phyloP scores from a whole-genome alignment of 345 rosid genomes.

The Anastatica hierochuntica region DNA sequence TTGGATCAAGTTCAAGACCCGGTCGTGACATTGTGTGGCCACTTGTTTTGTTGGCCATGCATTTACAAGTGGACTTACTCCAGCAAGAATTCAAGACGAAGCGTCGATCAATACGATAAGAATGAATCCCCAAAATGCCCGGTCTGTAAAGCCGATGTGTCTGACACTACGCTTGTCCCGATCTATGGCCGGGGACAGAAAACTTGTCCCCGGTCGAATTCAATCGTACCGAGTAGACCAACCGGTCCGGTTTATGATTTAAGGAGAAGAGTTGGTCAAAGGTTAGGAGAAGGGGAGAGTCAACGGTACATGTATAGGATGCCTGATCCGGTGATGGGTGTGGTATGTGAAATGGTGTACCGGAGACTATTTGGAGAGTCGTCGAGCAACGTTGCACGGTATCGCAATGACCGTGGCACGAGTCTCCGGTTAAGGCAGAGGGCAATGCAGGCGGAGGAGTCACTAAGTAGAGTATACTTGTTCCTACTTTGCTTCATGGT shows the following conservation, averaged over 20 bases:
- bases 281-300: conserved; percentile 43
- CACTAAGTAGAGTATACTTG: conserved; percentile 66
- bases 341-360: conserved; percentile 71
- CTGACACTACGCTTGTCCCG: conserved; percentile 80
- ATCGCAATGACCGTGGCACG: conserved; percentile 24
- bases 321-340: conserved; percentile 43
- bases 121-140: conserved; percentile 43
- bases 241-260: conserved; percentile 31
- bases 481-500: conserved; percentile 78
- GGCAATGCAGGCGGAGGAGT: conserved; percentile 58
- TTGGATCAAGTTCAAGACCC: conserved; percentile 75
- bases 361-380: conserved; percentile 72
- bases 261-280: conserved; percentile 52
- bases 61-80: conserved; percentile 83
- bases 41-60: conserved; percentile 98
- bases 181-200: conserved; percentile 74
- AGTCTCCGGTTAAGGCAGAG: conserved; percentile 59
- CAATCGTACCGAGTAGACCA: conserved; percentile 69
- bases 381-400: conserved; percentile 34
- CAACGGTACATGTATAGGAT: conserved; percentile 29
- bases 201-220: conserved; percentile 22
- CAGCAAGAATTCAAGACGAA: conserved; percentile 34
- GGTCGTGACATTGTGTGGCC: conserved; percentile 90
- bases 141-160: conserved; percentile 76
- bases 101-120: conserved; percentile 15